A percentile compares a stretch with the other conserved stretches of the same genome.
phyloP scores from a whole-genome alignment of 2,329 filamentous ascomycete genomes.

The Arthrobotrys sphaeroides region DNA sequence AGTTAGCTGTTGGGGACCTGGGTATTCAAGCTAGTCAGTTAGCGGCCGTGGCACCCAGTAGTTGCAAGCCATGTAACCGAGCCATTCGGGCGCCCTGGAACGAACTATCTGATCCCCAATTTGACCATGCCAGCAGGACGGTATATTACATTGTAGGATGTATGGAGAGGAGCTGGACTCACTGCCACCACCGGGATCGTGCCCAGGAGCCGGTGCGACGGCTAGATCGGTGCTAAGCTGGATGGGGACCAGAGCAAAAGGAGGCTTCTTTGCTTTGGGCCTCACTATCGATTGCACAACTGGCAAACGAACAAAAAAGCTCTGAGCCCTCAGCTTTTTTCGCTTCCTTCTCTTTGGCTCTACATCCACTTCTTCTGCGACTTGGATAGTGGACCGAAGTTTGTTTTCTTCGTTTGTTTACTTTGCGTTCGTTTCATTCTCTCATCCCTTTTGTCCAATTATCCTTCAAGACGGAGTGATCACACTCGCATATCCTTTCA shows the following conservation, averaged over 20 bases:
- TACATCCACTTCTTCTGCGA: slow-evolving; percentile 25
- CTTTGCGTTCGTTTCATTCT: slow-evolving; percentile 25
- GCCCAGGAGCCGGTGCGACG: slow-evolving; percentile 49
- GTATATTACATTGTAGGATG: background rate
- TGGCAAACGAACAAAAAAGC: slow-evolving; percentile 20
- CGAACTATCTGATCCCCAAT: slow-evolving; percentile 36
- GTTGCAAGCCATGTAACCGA: slow-evolving; percentile 50
- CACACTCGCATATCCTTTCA: slow-evolving; percentile 41
- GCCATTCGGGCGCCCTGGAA: slow-evolving; percentile 41
- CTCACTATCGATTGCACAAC: slow-evolving; percentile 52
- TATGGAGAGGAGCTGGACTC: slow-evolving; percentile 29
- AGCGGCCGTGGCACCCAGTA: slow-evolving; percentile 40
- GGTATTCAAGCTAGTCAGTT: slow-evolving; percentile 42
- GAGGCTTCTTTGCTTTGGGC: slow-evolving; percentile 24
- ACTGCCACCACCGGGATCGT: slow-evolving; percentile 44
- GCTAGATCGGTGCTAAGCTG: slow-evolving; percentile 53
- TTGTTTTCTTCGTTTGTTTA: slow-evolving; percentile 27
- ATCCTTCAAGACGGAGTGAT: slow-evolving; percentile 31
- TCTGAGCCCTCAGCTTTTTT: slow-evolving; percentile 38
- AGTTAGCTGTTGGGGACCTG: slow-evolving; percentile 23
- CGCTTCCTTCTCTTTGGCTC: slow-evolving; percentile 5
- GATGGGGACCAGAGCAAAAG: slow-evolving; percentile 49
- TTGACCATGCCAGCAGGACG: background rate
- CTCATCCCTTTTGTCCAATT: slow-evolving; percentile 24
- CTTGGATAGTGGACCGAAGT: slow-evolving; percentile 11